These are phyloP conservation scores for Ogataea polymorpha DNA, from an alignment of 805 yeast species.

Conservation along the genomic window DNA sequence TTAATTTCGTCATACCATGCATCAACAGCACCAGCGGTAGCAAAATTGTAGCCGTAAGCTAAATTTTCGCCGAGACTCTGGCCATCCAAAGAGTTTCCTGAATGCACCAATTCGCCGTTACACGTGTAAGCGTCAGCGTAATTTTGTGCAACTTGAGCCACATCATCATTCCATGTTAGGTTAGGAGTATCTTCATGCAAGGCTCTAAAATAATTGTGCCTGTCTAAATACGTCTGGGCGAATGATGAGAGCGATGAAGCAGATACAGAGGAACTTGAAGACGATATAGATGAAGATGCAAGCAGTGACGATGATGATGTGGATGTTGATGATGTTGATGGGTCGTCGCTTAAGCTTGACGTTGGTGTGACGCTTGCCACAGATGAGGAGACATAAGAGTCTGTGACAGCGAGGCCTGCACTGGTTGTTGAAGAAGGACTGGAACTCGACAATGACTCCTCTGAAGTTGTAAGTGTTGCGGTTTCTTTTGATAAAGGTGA, in stretches of 20 bases:
- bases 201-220: constrained; percentile 59
- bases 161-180: constrained; percentile 52
- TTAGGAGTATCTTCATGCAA: constrained; percentile 45
- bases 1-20: constrained; percentile 75
- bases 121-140: constrained; percentile 58
- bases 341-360: too few relatives aligned
- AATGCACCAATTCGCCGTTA: constrained; percentile 56
- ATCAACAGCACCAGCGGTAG: constrained; percentile 51
- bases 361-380: too few relatives aligned
- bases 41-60: constrained; percentile 62
- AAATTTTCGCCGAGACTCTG: constrained; percentile 71
- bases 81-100: constrained; percentile 47
- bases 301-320: constrained; percentile 1
- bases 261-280: constrained; percentile 11
- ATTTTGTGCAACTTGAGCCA: constrained; percentile 53
- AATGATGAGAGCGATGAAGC: constrained; percentile 25
- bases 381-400: too few relatives aligned
- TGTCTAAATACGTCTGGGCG: constrained; percentile 46
- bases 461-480: too few relatives aligned
- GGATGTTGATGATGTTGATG: background rate
- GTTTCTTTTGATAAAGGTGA: too few relatives aligned
- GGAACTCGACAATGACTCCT: too few relatives aligned
- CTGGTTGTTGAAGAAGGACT: too few relatives aligned
- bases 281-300: constrained; percentile 1
- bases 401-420: too few relatives aligned